These are phyloP conservation scores for Boletus bicolor DNA, from an alignment of 768 basidiomycete species.

Conservation along the genomic window DNA sequence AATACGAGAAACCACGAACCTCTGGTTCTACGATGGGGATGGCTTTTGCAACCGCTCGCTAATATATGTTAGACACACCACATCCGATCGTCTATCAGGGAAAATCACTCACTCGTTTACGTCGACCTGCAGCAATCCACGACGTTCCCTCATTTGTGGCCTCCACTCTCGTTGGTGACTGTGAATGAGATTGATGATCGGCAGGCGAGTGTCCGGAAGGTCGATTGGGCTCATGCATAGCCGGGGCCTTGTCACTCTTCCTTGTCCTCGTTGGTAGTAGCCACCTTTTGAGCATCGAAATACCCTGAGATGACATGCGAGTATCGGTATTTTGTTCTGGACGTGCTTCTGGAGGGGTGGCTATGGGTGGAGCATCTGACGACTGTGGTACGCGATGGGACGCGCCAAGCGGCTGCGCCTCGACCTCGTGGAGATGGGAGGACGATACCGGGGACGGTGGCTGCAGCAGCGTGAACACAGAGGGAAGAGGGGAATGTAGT, in stretches of 20 bases:
- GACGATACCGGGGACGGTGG: not conserved
- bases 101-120: not conserved
- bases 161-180: not conserved
- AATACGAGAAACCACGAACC: no score
- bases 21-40: not conserved
- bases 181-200: not conserved
- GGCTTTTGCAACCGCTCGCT: not conserved
- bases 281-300: not conserved
- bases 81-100: not conserved
- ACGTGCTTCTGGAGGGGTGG: no score
- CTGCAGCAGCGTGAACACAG: not conserved
- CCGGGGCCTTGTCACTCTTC: no score
- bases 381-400: no score
- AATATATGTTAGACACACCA: not conserved
- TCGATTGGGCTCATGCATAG: not conserved
- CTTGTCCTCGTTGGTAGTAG: not conserved
- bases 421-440: no score
- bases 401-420: no score
- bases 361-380: not conserved
- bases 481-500: not conserved
- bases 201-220: not conserved
- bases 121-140: not conserved
- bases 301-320: not conserved
- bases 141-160: not conserved
- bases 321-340: not conserved